These are phyloP conservation scores for Linum lewisii DNA, from an alignment of 345 rosid genomes.

Conservation along the genomic window DNA sequence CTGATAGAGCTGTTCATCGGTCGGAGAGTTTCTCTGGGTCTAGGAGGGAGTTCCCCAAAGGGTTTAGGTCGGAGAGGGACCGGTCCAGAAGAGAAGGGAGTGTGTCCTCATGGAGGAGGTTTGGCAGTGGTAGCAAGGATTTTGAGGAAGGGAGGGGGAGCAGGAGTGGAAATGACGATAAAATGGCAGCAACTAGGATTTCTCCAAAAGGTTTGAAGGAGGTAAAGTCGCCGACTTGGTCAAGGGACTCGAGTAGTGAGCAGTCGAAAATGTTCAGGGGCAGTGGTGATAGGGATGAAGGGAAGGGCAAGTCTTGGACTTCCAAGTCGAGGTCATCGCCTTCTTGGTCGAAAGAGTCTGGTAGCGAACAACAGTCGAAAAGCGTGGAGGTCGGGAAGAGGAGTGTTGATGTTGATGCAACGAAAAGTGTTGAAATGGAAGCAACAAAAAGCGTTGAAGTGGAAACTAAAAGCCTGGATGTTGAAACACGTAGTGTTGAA, in stretches of 20 bases:
- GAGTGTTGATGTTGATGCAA: constrained; percentile 5
- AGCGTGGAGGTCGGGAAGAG: constrained; percentile 20
- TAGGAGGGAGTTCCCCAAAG: constrained; percentile 74
- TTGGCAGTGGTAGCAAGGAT: constrained; percentile 35
- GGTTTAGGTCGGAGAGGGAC: constrained; percentile 79
- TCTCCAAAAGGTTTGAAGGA: constrained; percentile 33
- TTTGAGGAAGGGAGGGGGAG: constrained; percentile 23
- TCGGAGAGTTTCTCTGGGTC: constrained; percentile 67
- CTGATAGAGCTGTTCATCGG: constrained; percentile 35
- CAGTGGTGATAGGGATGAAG: constrained; percentile 21
- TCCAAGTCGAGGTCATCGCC: constrained; percentile 61
- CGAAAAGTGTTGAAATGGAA: constrained; percentile 14
- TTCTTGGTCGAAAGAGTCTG: constrained; percentile 80
- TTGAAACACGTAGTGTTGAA: constrained; percentile 31
- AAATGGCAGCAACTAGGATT: constrained; percentile 11
- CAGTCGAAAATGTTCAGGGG: constrained; percentile 23
- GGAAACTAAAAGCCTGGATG: constrained; percentile 11
- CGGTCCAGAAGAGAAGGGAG: constrained; percentile 63
- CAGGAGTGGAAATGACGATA: constrained; percentile 15
- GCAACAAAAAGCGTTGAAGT: neutral
- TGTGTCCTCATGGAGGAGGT: constrained; percentile 71
- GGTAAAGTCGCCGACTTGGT: constrained; percentile 47
- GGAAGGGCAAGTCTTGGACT: constrained; percentile 29
- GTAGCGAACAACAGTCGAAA: constrained; percentile 49
- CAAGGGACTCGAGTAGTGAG: constrained; percentile 39